Percentiles rank a stretch among this genome's conserved stretches.
These are phyloP conservation scores for Prunus campanulata DNA, from an alignment of 306 rosid genomes.

Conservation along the genomic window DNA sequence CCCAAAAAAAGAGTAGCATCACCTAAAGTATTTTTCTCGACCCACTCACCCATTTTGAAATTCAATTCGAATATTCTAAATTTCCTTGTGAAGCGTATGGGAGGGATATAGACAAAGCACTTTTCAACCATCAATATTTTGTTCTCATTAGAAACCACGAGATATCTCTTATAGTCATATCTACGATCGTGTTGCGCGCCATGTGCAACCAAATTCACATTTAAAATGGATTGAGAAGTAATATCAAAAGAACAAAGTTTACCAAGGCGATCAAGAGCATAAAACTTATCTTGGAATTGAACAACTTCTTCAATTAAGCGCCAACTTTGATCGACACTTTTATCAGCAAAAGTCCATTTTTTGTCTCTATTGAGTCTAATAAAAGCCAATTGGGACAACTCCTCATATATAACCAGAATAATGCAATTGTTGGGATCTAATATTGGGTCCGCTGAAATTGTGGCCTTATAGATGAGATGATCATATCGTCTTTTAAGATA, in stretches of 20 bases:
- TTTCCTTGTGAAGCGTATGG: neutral
- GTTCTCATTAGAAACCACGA: neutral
- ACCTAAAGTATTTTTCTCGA: neutral
- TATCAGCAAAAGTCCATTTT: neutral
- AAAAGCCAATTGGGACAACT: too few species aligned
- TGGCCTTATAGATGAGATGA: too few species aligned
- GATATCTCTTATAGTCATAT: neutral
- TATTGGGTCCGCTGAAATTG: too few species aligned
- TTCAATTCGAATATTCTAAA: neutral
- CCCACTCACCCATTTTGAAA: neutral
- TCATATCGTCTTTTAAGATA: too few species aligned
- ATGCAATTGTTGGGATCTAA: too few species aligned
- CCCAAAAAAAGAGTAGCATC: neutral
- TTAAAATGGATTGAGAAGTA: too few species aligned
- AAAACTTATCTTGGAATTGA: neutral
- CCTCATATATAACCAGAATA: too few species aligned
- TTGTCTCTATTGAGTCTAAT: too few species aligned
- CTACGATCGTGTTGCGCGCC: too few species aligned
- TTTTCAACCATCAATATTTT: neutral
- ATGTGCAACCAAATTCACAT: neutral
- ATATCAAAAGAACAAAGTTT: neutral
- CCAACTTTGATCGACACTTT: neutral
- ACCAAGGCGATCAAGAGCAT: neutral
- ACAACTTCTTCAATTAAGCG: neutral
- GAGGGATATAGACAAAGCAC: too few species aligned